Percentiles rank a stretch among this genome's conserved stretches.
phyloP scores from a whole-genome alignment of 179 eudicot species.

The Monotropa hypopitys region DNA sequence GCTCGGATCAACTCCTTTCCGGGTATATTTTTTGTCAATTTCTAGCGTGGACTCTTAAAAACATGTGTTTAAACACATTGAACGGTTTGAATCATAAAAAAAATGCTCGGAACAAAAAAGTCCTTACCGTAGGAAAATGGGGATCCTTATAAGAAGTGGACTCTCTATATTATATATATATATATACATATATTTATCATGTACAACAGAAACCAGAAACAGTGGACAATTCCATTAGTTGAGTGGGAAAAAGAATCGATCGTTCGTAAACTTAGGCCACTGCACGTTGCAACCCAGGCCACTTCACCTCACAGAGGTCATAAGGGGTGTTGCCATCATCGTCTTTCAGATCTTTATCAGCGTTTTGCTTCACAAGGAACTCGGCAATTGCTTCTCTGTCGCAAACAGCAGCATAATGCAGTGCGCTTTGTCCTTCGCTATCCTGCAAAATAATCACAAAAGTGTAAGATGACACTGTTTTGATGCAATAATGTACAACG shows the following conservation, averaged over 20 bases:
- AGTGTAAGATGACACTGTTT: no score
- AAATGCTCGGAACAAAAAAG: no score
- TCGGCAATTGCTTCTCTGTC: constrained; percentile 70
- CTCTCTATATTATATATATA: no score
- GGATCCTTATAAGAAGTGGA: no score
- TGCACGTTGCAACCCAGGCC: constrained; percentile 58
- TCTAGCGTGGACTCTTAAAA: no score
- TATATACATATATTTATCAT: not conserved
- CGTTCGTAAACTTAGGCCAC: not conserved
- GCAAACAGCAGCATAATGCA: constrained; percentile 92
- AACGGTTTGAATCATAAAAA: no score
- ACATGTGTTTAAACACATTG: no score
- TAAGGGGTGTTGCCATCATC: constrained; percentile 38
- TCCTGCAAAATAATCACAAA: constrained; percentile 31
- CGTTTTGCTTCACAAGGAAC: constrained; percentile 66
- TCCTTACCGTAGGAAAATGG: no score
- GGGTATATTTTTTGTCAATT: no score
- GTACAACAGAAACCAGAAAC: constrained; percentile 7
- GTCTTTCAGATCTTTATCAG: constrained; percentile 40
- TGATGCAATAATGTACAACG: not conserved
- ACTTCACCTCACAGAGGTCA: constrained; percentile 55
- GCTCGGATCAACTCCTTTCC: no score
- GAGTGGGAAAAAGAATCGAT: not conserved
- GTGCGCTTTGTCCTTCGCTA: constrained; percentile 71
- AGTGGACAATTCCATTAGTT: not conserved